phyloP scores from a whole-genome alignment of 495 filamentous ascomycete genomes.

The Penicillium coprophilum region DNA sequence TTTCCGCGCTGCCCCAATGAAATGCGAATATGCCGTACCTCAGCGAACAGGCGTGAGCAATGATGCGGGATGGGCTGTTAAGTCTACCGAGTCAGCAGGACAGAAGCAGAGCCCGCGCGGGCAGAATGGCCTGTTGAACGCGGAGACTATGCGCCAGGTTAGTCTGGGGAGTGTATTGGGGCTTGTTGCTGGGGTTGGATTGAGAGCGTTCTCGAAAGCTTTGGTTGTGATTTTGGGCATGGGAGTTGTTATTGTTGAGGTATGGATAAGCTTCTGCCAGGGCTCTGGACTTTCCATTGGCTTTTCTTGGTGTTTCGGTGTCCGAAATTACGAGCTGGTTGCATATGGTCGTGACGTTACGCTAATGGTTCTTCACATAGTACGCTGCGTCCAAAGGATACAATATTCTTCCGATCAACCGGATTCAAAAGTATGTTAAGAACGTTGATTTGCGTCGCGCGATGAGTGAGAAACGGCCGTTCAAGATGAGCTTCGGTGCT shows the following conservation, averaged over 20 bases:
- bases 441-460: slow-evolving; percentile 56
- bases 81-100: slow-evolving; percentile 20
- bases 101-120: slow-evolving; percentile 31
- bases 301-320: not conserved
- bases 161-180: slow-evolving; percentile 69
- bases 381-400: slow-evolving; percentile 72
- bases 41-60: slow-evolving; percentile 18
- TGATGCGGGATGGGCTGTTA: slow-evolving; percentile 32
- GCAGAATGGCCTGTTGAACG: slow-evolving; percentile 31
- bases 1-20: slow-evolving; percentile 40
- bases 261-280: slow-evolving; percentile 35
- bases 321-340: not conserved
- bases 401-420: slow-evolving; percentile 62
- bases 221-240: slow-evolving; percentile 72
- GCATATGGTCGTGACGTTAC: not conserved
- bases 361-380: slow-evolving; percentile 35
- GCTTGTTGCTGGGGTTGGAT: slow-evolving; percentile 64
- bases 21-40: slow-evolving; percentile 41
- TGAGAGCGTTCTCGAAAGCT: slow-evolving; percentile 72
- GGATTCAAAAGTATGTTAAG: slow-evolving; percentile 60
- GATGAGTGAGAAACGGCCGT: slow-evolving; percentile 65
- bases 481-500: slow-evolving; percentile 75
- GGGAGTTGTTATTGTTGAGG: slow-evolving; percentile 68
- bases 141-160: slow-evolving; percentile 62
- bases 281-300: not conserved